Evolutionary conservation across 2,329 filamentous ascomycete species (phyloP).

Genomic region (Xylaria digitata): DNA sequence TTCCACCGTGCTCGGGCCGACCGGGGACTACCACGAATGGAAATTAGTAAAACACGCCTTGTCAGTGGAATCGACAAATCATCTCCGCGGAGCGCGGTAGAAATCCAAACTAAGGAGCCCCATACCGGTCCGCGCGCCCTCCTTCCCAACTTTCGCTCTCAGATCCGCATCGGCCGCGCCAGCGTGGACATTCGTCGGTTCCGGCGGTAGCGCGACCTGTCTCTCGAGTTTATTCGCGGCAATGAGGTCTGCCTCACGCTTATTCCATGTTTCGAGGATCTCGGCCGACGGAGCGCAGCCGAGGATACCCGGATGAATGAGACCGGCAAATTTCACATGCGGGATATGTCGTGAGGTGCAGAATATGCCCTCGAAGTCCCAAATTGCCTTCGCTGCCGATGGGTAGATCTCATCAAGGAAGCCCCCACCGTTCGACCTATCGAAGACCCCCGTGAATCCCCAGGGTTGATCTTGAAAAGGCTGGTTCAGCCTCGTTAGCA

Average conservation of each 20-base stretch:
- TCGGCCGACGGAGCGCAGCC: conserved; percentile 86
- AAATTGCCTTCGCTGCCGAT: conserved; percentile 72
- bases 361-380: conserved; percentile 67
- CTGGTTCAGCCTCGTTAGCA: conserved; percentile 53
- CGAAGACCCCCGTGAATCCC: conserved; percentile 90
- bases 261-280: conserved; percentile 84
- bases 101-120: background rate
- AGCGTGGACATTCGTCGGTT: conserved; percentile 77
- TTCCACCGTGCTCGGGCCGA: conserved; percentile 87
- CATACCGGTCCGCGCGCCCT: conserved; percentile 77
- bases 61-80: background rate
- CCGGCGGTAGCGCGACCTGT: conserved; percentile 81
- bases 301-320: conserved; percentile 92
- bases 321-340: conserved; percentile 85
- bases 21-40: conserved; percentile 69
- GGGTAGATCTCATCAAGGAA: conserved; percentile 91
- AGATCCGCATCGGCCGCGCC: conserved; percentile 70
- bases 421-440: conserved; percentile 83
- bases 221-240: conserved; percentile 72
- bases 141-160: conserved; percentile 74
- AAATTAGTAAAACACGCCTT: conserved; percentile 9
- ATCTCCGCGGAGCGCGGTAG: background rate
- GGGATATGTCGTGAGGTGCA: conserved; percentile 89
- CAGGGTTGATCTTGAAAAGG: conserved; percentile 86
- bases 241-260: conserved; percentile 83